phyloP scores from a whole-genome alignment of 768 basidiomycete genomes.

The Lactarius hengduanensis region DNA sequence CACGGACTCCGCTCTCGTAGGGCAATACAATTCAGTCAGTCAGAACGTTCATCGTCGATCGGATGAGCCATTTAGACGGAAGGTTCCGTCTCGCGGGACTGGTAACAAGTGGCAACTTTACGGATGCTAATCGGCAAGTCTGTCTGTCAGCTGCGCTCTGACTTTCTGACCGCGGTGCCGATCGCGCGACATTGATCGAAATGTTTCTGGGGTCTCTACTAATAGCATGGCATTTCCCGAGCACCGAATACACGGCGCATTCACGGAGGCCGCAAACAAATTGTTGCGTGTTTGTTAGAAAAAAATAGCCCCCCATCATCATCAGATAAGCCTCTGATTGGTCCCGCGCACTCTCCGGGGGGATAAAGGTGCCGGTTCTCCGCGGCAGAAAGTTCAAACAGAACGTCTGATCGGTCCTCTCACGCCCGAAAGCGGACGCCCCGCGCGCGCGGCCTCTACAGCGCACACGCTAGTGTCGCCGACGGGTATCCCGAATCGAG shows the following conservation, averaged over 20 bases:
- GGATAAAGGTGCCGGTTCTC: conserved; percentile 22
- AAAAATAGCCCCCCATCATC: conserved; percentile 17
- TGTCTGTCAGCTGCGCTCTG: conserved; percentile 17
- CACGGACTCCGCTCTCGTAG: conserved; percentile 19
- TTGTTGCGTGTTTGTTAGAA: conserved; percentile 10
- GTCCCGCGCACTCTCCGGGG: conserved; percentile 21
- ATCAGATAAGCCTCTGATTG: conserved; percentile 29
- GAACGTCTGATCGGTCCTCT: conserved; percentile 29
- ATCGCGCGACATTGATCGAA: conserved; percentile 28
- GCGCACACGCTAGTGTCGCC: conserved; percentile 10
- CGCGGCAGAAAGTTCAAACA: conserved; percentile 28
- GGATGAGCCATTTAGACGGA: conserved; percentile 24
- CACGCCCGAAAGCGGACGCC: conserved; percentile 24
- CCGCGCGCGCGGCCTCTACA: conserved; percentile 19
- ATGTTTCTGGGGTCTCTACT: conserved; percentile 20
- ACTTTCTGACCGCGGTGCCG: conserved; percentile 27
- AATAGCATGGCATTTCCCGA: conserved; percentile 17
- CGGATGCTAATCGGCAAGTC: conserved; percentile 27
- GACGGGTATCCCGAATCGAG: conserved; percentile 19
- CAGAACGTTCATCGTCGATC: conserved; percentile 20
- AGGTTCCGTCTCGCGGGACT: conserved; percentile 26
- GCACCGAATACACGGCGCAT: conserved; percentile 12
- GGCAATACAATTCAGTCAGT: conserved; percentile 23
- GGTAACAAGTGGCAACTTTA: conserved; percentile 24
- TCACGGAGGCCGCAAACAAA: conserved; percentile 22